These are phyloP conservation scores for Rhodotorula sp. DNA, from an alignment of 1,284 basidiomycete genomes.

Conservation along the genomic window DNA sequence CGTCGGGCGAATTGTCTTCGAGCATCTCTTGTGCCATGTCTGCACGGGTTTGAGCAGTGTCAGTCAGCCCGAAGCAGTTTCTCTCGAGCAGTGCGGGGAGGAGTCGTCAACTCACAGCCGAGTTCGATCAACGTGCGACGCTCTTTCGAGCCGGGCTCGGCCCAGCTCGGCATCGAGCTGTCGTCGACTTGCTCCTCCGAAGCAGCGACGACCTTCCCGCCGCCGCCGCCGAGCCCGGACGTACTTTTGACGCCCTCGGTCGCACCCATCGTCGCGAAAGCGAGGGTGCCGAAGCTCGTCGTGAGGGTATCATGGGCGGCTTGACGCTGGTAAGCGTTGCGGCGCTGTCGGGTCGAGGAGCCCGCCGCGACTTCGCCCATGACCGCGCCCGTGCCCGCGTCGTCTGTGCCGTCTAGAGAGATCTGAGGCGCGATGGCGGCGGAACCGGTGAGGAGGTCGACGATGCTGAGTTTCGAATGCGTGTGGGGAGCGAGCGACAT, in stretches of 20 bases:
- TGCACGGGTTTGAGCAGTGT: background rate
- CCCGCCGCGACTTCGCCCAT: background rate
- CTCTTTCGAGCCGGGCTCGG: slow-evolving; percentile 5
- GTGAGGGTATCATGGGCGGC: slow-evolving; percentile 22
- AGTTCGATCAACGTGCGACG: slow-evolving; percentile 14
- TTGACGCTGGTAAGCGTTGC: background rate
- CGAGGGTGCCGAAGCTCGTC: slow-evolving; percentile 29
- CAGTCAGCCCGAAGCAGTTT: background rate
- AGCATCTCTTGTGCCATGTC: slow-evolving; percentile 38
- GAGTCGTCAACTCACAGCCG: slow-evolving; percentile 18
- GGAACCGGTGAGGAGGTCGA: slow-evolving; percentile 10
- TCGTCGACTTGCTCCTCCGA: background rate
- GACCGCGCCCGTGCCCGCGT: background rate
- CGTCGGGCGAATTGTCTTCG: slow-evolving; percentile 32
- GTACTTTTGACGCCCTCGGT: background rate
- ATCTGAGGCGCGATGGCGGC: background rate
- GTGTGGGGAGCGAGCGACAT: slow-evolving; percentile 23
- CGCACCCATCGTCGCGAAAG: slow-evolving; percentile 25
- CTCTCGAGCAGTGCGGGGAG: background rate
- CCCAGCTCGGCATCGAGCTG: slow-evolving; percentile 16
- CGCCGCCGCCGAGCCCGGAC: background rate
- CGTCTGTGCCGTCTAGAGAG: background rate
- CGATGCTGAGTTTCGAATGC: slow-evolving; percentile 14
- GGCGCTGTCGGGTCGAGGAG: background rate
- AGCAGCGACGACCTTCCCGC: slow-evolving; percentile 9